Conservation (phyloP, 2,329 filamentous ascomycete species). For the Leptoxyphium fumago region DNA sequence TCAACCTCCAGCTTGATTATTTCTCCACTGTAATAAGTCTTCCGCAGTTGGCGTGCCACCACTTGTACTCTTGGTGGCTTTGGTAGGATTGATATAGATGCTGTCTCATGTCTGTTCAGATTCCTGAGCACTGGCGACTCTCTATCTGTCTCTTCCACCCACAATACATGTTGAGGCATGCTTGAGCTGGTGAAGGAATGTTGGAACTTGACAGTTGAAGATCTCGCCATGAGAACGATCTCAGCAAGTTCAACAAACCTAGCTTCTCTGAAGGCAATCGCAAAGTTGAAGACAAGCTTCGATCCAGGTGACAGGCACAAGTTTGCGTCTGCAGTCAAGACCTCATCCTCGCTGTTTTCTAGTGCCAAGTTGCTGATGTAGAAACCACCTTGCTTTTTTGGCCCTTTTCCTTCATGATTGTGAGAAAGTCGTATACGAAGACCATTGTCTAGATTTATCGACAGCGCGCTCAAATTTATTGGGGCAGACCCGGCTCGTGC, state of each 20-base stretch:
- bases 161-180: constrained; percentile 13
- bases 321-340: constrained; percentile 44
- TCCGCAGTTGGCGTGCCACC: constrained; percentile 43
- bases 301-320: constrained; percentile 49
- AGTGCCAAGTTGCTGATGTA: not conserved
- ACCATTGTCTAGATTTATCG: not conserved
- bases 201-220: not conserved
- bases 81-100: constrained; percentile 58
- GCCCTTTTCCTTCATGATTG: not conserved
- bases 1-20: constrained; percentile 52
- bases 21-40: constrained; percentile 80
- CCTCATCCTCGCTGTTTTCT: constrained; percentile 1
- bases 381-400: not conserved
- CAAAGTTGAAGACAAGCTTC: constrained; percentile 32
- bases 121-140: not conserved
- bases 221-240: not conserved
- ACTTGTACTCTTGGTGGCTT: constrained; percentile 87
- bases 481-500: constrained; percentile 22
- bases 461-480: constrained; percentile 1
- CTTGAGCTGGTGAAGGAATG: not conserved
- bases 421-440: not conserved
- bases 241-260: constrained; percentile 26
- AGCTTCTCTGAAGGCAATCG: constrained; percentile 62
- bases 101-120: constrained; percentile 30
- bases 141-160: constrained; percentile 1